These are phyloP conservation scores for Senna tora DNA, from an alignment of 306 rosid species.

Conservation along the genomic window DNA sequence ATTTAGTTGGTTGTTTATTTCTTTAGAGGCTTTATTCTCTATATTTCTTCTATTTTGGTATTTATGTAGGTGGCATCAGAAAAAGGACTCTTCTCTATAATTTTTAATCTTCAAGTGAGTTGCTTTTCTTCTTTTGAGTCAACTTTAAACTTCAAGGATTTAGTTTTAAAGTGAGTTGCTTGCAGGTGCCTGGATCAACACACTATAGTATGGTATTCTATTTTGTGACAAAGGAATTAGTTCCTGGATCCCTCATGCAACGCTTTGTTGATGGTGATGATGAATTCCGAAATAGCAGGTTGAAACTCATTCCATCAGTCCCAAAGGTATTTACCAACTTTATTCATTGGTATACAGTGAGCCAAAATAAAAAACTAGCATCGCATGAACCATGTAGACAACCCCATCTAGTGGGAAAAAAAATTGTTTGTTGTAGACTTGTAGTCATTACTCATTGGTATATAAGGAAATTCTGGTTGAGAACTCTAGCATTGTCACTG, in stretches of 20 bases:
- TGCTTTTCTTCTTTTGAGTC: constrained; percentile 36
- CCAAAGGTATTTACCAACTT: constrained; percentile 72
- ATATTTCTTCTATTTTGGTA: constrained; percentile 12
- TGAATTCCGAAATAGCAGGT: constrained; percentile 94
- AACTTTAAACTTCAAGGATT: constrained; percentile 23
- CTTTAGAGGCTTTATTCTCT: constrained; percentile 23
- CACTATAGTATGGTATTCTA: constrained; percentile 99
- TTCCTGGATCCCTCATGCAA: constrained; percentile 90
- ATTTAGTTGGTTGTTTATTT: constrained; percentile 5
- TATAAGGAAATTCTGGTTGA: constrained; percentile 4
- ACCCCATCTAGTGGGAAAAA: too few species aligned
- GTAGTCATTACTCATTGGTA: too few species aligned
- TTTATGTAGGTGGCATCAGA: constrained; percentile 80
- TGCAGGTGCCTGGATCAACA: constrained; percentile 91
- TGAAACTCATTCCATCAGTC: constrained; percentile 97
- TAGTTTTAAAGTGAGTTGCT: constrained; percentile 39
- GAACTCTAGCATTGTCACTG: background rate
- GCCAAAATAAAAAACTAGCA: too few species aligned
- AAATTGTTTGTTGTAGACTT: too few species aligned
- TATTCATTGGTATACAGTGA: background rate
- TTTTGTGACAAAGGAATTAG: constrained; percentile 82
- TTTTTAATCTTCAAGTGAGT: constrained; percentile 90
- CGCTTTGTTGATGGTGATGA: constrained; percentile 97
- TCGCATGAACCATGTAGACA: too few species aligned
- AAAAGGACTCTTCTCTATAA: constrained; percentile 85